Evolutionary conservation across 805 yeast genomes (phyloP).

Genomic region (Starmerella apicola): DNA sequence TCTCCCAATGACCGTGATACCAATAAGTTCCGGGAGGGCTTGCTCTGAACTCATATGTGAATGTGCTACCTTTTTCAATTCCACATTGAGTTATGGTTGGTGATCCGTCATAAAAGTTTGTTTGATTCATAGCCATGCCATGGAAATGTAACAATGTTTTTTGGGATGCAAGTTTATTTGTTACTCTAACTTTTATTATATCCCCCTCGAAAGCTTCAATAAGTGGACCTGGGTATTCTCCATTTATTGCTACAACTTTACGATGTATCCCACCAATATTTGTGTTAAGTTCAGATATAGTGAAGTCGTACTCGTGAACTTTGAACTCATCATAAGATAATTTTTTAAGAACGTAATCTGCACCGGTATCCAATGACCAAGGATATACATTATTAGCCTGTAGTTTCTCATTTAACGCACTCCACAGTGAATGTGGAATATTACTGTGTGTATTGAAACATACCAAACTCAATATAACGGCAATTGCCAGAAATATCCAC

Average conservation of each 20-base stretch:
- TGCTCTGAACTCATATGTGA: conserved; percentile 32
- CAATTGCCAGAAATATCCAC: conserved; percentile 2
- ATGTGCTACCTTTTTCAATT: conserved; percentile 33
- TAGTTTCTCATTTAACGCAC: no score
- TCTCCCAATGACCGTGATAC: conserved; percentile 43
- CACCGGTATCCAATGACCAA: conserved; percentile 25
- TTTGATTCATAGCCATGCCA: conserved; percentile 37
- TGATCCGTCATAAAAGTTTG: conserved; percentile 41
- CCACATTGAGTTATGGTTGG: conserved; percentile 41
- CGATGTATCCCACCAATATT: conserved; percentile 30
- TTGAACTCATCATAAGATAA: conserved; percentile 11
- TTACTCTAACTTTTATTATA: conserved; percentile 28
- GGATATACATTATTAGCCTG: conserved; percentile 4
- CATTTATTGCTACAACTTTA: conserved; percentile 31
- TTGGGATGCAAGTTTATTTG: conserved; percentile 28
- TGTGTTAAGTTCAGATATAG: conserved; percentile 3
- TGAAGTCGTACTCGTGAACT: conserved; percentile 8
- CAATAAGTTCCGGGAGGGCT: conserved; percentile 40
- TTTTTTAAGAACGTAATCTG: conserved; percentile 20
- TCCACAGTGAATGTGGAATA: not conserved
- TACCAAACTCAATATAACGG: not conserved
- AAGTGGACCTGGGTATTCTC: conserved; percentile 40
- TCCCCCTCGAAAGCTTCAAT: conserved; percentile 33
- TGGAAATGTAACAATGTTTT: conserved; percentile 42
- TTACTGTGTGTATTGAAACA: conserved; percentile 1